Conservation (phyloP, 257 asterid species). For the Eustoma russellianum region DNA sequence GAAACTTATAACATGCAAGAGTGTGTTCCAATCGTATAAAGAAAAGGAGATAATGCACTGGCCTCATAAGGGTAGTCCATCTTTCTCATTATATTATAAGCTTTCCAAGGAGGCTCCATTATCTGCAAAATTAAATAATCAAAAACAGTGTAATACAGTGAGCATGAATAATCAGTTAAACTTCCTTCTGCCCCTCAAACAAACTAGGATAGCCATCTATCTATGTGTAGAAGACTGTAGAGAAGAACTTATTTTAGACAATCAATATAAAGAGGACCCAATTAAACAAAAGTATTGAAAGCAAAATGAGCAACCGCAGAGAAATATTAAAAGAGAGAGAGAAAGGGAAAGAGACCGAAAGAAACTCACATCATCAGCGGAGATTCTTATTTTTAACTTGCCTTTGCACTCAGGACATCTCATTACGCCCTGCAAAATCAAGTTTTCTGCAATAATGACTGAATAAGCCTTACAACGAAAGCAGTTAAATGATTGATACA, state of each 20-base stretch:
- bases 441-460: constrained; percentile 12
- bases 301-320: too few relatives aligned
- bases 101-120: constrained; percentile 99
- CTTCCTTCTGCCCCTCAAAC: neutral
- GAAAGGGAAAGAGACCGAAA: constrained; percentile 8
- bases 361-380: constrained; percentile 88
- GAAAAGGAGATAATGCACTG: constrained; percentile 21
- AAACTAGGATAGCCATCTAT: too few relatives aligned
- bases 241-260: too few relatives aligned
- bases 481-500: neutral
- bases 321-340: constrained; percentile 7
- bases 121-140: constrained; percentile 41
- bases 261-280: too few relatives aligned
- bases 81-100: constrained; percentile 70
- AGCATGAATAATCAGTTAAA: neutral
- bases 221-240: too few relatives aligned
- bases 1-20: neutral
- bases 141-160: constrained; percentile 5
- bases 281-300: too few relatives aligned
- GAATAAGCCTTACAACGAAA: constrained; percentile 7
- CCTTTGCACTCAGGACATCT: constrained; percentile 93
- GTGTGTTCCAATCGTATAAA: constrained; percentile 8
- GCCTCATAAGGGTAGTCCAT: constrained; percentile 98
- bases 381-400: constrained; percentile 67
- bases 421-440: constrained; percentile 85